Percentiles rank a stretch among this genome's conserved stretches.
Conservation (phyloP, 306 rosid species). For the Corylus americana region DNA sequence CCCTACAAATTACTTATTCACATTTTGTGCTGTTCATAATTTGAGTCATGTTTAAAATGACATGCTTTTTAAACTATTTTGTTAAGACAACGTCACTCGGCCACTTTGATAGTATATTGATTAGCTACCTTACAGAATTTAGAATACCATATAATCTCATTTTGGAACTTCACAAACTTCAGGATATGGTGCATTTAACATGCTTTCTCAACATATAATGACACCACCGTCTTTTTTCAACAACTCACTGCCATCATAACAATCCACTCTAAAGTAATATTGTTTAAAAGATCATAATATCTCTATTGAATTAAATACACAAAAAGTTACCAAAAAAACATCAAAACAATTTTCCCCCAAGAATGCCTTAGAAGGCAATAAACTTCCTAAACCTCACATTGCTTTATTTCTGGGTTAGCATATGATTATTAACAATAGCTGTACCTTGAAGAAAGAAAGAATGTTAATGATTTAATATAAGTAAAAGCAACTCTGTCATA, state of each 20-base stretch:
- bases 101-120: background rate
- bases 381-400: background rate
- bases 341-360: background rate
- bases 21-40: background rate
- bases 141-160: background rate
- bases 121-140: background rate
- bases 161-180: background rate
- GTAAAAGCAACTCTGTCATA: too few species aligned
- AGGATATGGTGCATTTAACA: background rate
- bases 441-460: background rate
- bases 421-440: too few species aligned
- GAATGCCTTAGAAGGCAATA: background rate
- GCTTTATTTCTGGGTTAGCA: background rate
- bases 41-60: background rate
- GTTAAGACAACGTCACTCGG: background rate
- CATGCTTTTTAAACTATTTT: background rate
- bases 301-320: too few species aligned
- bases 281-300: background rate
- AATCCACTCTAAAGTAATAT: background rate
- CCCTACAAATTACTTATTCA: background rate
- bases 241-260: background rate
- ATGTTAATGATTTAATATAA: too few species aligned
- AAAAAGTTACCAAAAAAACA: too few species aligned
- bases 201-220: background rate
- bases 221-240: background rate